Evolutionary conservation across 805 yeast genomes (phyloP), one percentile per base, ranked within the genome.

Genomic region (Candida nanaspora): DNA sequence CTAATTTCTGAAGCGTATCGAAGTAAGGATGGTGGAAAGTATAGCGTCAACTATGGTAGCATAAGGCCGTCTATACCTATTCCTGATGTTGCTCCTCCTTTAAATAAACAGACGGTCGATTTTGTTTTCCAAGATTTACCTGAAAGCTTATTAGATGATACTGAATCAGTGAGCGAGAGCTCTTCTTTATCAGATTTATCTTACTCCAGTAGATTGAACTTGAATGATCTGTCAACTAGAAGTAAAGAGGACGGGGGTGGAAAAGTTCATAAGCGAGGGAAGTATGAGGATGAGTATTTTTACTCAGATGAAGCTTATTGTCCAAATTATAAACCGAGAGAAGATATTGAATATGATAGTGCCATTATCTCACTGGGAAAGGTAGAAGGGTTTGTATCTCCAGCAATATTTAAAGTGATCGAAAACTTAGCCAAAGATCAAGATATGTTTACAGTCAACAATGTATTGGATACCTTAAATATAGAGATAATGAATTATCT

Each of bases 401-500:
- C 86, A 0, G 46, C 51, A 0, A 23, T 50, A 8, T 30, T 51
- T 0, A 33, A 44, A 10, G 45, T 48, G 7, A 14, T 51, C 11
- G 44, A 49, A 10, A 55, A 57, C 4, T 52, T 69, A 1, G 23
- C 76, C 0, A 60, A 70, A 1, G 61, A 58, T 1, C 49, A 78
- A 27, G 62, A 65, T 20, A 58, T 57, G 15, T 62, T 64, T 14
- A 63, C 72, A 2, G 53, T 78, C 27, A 70, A 69, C 9, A 65
- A 69, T 11, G 65, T 78, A 5, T 62, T 88, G 49, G 96, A 89
- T 56, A 56, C 57, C 15, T 59, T 87, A 14, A 94, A 89, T 44
- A 56, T 75, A 15, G 74, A 76, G 9, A 73, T 82, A 2, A 66
- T 85, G 11, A 57, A 60, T 27, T 60, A 63, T 8, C 56, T 85